Conservation (phyloP, 148 eudicot genomes). For the Arbutus unedo region DNA sequence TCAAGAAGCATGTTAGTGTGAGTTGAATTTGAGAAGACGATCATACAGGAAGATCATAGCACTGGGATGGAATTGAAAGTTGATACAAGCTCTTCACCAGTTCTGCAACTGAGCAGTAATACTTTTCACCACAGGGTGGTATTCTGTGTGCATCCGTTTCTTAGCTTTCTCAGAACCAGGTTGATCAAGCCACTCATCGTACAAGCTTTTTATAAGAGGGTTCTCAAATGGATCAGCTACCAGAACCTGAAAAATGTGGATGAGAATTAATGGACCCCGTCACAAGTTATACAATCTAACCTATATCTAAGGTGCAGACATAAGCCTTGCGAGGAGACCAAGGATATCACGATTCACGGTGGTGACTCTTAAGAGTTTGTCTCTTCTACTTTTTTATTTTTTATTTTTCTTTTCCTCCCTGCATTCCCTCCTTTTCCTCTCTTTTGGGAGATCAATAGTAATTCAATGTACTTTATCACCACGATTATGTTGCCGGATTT, state of each 20-base stretch:
- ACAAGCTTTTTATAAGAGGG: constrained; percentile 61
- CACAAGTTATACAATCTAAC: not conserved
- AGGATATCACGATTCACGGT: no score
- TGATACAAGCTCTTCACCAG: constrained; percentile 48
- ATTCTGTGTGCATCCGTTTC: constrained; percentile 70
- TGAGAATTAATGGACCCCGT: constrained; percentile 6
- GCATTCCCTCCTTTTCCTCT: no score
- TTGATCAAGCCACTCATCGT: constrained; percentile 73
- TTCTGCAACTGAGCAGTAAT: constrained; percentile 74
- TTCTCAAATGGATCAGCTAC: constrained; percentile 73
- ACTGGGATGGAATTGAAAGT: not conserved
- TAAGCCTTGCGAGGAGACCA: no score
- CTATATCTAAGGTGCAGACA: not conserved
- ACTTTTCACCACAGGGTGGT: constrained; percentile 84
- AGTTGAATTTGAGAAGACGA: not conserved
- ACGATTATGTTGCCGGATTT: no score
- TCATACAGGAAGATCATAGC: not conserved
- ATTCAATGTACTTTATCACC: no score
- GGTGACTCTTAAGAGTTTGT: no score
- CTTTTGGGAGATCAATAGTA: no score
- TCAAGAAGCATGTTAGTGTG: not conserved
- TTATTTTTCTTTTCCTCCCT: no score
- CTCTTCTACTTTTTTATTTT: no score
- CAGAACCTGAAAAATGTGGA: constrained; percentile 44
- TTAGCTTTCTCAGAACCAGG: constrained; percentile 92